Conservation (phyloP, 768 basidiomycete species). For the Rhizopogon vinicolor region DNA sequence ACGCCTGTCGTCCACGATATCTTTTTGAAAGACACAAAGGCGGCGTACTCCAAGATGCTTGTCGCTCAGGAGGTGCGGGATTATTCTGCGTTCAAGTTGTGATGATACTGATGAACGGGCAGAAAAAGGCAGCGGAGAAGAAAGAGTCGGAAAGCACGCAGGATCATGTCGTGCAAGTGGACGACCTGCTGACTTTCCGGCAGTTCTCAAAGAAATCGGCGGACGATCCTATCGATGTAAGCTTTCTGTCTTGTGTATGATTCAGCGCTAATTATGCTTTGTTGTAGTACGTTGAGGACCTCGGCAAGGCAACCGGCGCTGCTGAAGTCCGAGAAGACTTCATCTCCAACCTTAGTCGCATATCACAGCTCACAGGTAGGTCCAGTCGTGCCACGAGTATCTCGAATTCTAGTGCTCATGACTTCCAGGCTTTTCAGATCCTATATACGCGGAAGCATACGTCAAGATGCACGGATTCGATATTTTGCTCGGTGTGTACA, state of each 20-base stretch:
- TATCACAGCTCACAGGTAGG: constrained; percentile 88
- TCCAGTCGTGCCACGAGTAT: constrained; percentile 11
- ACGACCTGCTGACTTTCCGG: constrained; percentile 87
- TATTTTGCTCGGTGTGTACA: constrained; percentile 72
- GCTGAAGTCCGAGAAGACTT: constrained; percentile 86
- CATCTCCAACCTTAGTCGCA: constrained; percentile 88
- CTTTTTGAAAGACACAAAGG: constrained; percentile 84
- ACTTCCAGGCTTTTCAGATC: constrained; percentile 85
- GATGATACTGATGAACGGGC: constrained; percentile 1
- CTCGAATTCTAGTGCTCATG: background rate
- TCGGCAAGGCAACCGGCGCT: constrained; percentile 84
- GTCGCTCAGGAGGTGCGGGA: constrained; percentile 77
- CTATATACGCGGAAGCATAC: constrained; percentile 96
- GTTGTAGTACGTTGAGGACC: constrained; percentile 78
- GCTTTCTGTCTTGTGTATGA: constrained; percentile 4
- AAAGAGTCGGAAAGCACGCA: constrained; percentile 74
- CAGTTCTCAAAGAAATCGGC: constrained; percentile 92
- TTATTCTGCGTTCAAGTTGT: background rate
- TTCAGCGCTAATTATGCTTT: background rate
- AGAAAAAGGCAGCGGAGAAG: constrained; percentile 92
- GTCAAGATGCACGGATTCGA: constrained; percentile 98
- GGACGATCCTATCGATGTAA: constrained; percentile 72
- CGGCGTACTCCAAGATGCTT: constrained; percentile 95
- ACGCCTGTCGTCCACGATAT: constrained; percentile 57
- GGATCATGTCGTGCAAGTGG: constrained; percentile 76